These are phyloP conservation scores for Sergeia podlipaevii DNA, from an alignment of 208 protist species.

Conservation along the genomic window DNA sequence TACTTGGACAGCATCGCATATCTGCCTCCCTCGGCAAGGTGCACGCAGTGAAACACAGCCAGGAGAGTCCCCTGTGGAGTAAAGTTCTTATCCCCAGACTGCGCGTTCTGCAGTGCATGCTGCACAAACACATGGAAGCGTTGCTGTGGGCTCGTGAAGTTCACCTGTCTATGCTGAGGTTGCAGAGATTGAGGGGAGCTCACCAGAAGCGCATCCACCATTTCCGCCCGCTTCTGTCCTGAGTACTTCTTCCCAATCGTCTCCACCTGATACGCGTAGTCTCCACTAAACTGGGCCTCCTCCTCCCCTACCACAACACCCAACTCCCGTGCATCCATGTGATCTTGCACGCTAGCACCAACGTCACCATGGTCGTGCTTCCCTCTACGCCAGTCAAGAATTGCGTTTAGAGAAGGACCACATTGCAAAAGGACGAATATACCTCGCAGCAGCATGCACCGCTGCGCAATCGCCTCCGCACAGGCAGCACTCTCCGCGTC, in stretches of 20 bases:
- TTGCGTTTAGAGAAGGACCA: slow-evolving; percentile 36
- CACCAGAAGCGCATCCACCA: slow-evolving; percentile 26
- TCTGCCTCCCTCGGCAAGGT: slow-evolving; percentile 30
- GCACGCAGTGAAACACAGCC: slow-evolving; percentile 42
- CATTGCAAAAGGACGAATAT: slow-evolving; percentile 42
- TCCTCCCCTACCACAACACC: slow-evolving; percentile 23
- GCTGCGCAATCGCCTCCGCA: slow-evolving; percentile 10
- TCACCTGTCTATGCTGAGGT: not conserved
- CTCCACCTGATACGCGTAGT: slow-evolving; percentile 59
- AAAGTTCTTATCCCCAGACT: slow-evolving; percentile 27
- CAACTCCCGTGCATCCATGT: not conserved
- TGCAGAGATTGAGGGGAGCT: not conserved
- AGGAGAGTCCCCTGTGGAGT: slow-evolving; percentile 32
- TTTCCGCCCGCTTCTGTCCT: slow-evolving; percentile 31
- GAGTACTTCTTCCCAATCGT: slow-evolving; percentile 72
- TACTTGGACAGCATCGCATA: slow-evolving; percentile 57
- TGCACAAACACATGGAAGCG: slow-evolving; percentile 55
- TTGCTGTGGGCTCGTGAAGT: slow-evolving; percentile 19
- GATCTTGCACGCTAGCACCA: not conserved
- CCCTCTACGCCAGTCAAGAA: slow-evolving; percentile 18
- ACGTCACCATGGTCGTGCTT: not conserved
- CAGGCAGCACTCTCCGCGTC: slow-evolving; percentile 6
- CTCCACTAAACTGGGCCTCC: slow-evolving; percentile 14
- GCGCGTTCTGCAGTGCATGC: slow-evolving; percentile 39
- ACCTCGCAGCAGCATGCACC: slow-evolving; percentile 16